Evolutionary conservation across 1,284 basidiomycete genomes (phyloP), one percentile per base, ranked within the genome.

Genomic region (Ceratobasidium sp.): DNA sequence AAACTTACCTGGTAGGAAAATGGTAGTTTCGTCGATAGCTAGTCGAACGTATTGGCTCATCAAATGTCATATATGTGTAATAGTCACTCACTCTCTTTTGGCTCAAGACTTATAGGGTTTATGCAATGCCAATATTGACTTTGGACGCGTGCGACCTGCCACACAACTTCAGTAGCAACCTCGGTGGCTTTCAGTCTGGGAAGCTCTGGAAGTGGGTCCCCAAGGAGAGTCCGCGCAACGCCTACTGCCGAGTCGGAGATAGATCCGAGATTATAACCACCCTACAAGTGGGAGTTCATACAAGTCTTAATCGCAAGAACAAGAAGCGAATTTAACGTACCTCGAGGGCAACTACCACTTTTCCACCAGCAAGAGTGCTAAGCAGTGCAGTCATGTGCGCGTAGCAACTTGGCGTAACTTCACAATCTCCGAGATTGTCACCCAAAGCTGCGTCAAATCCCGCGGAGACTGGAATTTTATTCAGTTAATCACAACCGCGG

Each of bases 371-470:
- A 9, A 99, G 86, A n/a, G 92, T 89, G 53, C 90, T 88, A 2
- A 99, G 86, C 91, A 98, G 96, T 79, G 98, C 93, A 1, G 98
- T 98, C 96, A 99, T 98, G 79, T 98, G 97, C 0, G 96, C 96
- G 81, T 96, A 99, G 1, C 96, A 97, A n/a, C 90, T 87, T 0
- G 98, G 98, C 0, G 93, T 88, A 74, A 99, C 96, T 77, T 90
- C 85, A 80, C 96, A 98, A 82, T 90, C 90, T 29, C 98, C 98
- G 5, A 99, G 88, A 58, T 90, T 88, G 80, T 99, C 98, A 0
- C 96, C 96, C 37, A 88, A 88, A 0, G 98, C 98, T 5, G 98
- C 97, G 80, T 99, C 98, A 79, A 98, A 99, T 1, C 98, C 98
- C 22, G 98, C 95, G 16, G 96, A 98, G 79, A 99, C 96, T 98